phyloP scores from a whole-genome alignment of 2,329 filamentous ascomycete genomes.

The Colletotrichum aenigma region DNA sequence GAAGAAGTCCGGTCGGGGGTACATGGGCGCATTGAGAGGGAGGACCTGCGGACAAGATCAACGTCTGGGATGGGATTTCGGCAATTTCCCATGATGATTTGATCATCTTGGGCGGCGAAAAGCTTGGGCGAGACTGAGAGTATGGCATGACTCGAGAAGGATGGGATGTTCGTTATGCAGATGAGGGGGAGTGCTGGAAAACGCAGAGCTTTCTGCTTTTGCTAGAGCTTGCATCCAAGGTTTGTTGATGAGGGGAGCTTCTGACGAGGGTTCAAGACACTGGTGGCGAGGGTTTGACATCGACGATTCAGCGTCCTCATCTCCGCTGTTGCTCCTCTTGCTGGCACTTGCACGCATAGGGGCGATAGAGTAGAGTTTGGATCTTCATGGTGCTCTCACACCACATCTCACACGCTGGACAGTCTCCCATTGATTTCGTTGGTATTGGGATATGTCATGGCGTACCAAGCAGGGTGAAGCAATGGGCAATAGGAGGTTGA shows the following conservation, averaged over 20 bases:
- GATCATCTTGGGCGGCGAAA: neutral
- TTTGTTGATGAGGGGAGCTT: neutral
- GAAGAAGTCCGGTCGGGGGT: constrained; percentile 88
- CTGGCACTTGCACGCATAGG: neutral
- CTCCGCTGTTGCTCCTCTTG: neutral
- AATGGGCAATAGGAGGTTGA: neutral
- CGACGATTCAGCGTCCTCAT: neutral
- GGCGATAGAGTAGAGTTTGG: neutral
- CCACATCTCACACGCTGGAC: neutral
- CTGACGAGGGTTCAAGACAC: constrained; percentile 18
- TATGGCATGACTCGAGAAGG: constrained; percentile 5
- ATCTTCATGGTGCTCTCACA: neutral
- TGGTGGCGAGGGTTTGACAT: constrained; percentile 10
- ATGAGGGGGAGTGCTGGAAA: neutral
- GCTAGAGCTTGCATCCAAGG: neutral
- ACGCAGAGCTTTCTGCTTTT: neutral
- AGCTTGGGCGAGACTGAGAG: neutral
- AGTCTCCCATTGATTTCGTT: neutral
- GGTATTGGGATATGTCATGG: neutral
- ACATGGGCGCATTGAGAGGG: constrained; percentile 72
- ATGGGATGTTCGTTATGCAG: constrained; percentile 1
- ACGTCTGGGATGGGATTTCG: neutral
- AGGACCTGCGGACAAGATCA: constrained; percentile 61
- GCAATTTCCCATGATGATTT: neutral
- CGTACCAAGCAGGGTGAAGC: constrained; percentile 4